These are phyloP conservation scores for Apiospora rasikravindrae DNA, from an alignment of 2,329 filamentous ascomycete genomes.

Conservation along the genomic window DNA sequence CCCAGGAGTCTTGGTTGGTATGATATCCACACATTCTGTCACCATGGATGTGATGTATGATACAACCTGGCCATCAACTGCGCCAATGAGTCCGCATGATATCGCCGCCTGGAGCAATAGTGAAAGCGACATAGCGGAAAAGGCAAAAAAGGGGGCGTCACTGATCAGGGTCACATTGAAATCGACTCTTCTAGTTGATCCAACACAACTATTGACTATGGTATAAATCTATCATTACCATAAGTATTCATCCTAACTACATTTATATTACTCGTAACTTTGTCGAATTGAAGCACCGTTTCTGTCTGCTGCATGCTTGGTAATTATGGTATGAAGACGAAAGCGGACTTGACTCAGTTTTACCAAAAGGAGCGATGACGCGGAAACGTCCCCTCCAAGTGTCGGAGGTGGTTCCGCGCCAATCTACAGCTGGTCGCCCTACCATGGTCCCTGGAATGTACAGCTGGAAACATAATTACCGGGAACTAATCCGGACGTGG, in stretches of 20 bases:
- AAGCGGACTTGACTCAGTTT: neutral
- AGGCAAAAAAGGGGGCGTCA: neutral
- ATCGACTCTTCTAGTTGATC: neutral
- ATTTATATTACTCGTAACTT: neutral
- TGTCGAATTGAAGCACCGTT: neutral
- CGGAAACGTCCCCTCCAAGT: neutral
- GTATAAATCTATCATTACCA: too few species aligned
- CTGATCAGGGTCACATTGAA: neutral
- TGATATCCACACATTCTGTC: constrained; percentile 25
- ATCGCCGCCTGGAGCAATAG: neutral
- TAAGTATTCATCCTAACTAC: neutral
- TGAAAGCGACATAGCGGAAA: neutral
- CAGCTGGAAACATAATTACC: neutral
- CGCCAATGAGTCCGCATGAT: neutral
- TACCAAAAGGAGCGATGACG: neutral
- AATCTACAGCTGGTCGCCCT: neutral
- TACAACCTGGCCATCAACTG: constrained; percentile 23
- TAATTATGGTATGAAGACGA: neutral
- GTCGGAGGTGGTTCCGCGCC: neutral
- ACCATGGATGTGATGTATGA: constrained; percentile 25
- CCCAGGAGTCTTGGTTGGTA: neutral
- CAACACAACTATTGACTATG: neutral
- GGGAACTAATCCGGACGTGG: neutral
- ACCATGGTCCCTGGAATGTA: neutral
- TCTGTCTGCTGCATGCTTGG: neutral